phyloP scores from a whole-genome alignment of 2,329 filamentous ascomycete species.

The Fusarium gaditjirri region DNA sequence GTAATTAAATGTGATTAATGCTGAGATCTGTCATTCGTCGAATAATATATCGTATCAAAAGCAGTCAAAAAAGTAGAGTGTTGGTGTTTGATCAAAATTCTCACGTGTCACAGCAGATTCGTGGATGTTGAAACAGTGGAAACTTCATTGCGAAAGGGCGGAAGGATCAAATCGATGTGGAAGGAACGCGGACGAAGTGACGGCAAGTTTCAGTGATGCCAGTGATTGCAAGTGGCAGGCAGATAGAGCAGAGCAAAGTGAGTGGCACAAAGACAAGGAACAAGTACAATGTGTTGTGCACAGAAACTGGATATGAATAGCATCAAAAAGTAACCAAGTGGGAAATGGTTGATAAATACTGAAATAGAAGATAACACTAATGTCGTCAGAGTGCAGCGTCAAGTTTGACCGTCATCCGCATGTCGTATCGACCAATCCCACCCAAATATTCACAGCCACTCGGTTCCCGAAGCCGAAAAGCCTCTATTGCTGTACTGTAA shows the following conservation, averaged over 20 bases:
- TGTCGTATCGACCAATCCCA: constrained; percentile 27
- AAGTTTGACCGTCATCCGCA: constrained; percentile 21
- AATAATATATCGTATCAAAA: constrained; percentile 31
- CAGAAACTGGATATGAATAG: constrained; percentile 7
- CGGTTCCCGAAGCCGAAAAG: constrained; percentile 30
- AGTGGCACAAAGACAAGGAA: neutral
- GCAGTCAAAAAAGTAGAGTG: constrained; percentile 9
- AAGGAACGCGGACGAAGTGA: constrained; percentile 1
- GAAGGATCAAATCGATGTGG: constrained; percentile 10
- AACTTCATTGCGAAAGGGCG: constrained; percentile 37
- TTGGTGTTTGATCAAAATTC: constrained; percentile 14
- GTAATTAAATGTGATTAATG: constrained; percentile 15
- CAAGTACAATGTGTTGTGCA: neutral
- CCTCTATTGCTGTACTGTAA: constrained; percentile 13
- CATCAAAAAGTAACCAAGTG: constrained; percentile 2
- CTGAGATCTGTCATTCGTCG: constrained; percentile 8
- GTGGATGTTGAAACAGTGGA: constrained; percentile 20
- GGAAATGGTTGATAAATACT: constrained; percentile 12
- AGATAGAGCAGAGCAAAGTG: constrained; percentile 6
- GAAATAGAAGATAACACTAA: constrained; percentile 9
- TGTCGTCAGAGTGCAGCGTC: constrained; percentile 35
- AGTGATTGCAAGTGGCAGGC: constrained; percentile 27
- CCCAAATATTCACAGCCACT: constrained; percentile 13
- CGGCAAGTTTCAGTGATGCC: constrained; percentile 3
- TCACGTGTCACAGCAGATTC: constrained; percentile 37